A percentile compares a stretch with the other conserved stretches of the same genome.
These are phyloP conservation scores for Venturia carpophila DNA, from an alignment of 2,329 filamentous ascomycete genomes.

Conservation along the genomic window DNA sequence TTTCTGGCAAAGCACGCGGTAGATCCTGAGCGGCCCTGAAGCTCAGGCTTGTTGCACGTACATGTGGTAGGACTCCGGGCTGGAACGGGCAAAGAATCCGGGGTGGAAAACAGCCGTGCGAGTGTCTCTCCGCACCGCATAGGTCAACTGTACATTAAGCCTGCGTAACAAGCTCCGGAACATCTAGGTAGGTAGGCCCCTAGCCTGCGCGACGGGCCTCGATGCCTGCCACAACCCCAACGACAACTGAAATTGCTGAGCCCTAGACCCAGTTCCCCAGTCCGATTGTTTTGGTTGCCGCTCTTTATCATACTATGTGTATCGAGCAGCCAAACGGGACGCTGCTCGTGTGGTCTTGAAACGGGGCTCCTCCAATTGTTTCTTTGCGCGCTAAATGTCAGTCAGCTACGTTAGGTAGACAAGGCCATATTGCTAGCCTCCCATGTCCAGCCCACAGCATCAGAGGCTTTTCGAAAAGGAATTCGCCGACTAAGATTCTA, in stretches of 20 bases:
- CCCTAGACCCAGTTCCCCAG: not conserved
- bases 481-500: too few species aligned
- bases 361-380: not conserved
- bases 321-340: not conserved
- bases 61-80: not conserved
- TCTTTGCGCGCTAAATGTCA: not conserved
- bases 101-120: not conserved
- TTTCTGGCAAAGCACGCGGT: not conserved
- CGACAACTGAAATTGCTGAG: not conserved
- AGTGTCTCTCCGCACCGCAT: not conserved
- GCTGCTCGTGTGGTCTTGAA: not conserved
- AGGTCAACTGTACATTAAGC: not conserved
- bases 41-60: slow-evolving; percentile 1
- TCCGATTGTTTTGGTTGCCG: not conserved
- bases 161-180: too few species aligned
- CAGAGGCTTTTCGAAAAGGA: too few species aligned
- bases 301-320: not conserved
- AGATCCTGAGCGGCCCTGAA: not conserved
- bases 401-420: not conserved
- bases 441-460: too few species aligned
- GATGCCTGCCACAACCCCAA: not conserved
- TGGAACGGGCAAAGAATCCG: not conserved
- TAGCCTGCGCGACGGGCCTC: not conserved
- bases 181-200: not conserved
- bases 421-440: not conserved